A percentile compares a stretch with the other conserved stretches of the same genome.
Conservation (phyloP, 345 rosid species). For the Clausena lansium region DNA sequence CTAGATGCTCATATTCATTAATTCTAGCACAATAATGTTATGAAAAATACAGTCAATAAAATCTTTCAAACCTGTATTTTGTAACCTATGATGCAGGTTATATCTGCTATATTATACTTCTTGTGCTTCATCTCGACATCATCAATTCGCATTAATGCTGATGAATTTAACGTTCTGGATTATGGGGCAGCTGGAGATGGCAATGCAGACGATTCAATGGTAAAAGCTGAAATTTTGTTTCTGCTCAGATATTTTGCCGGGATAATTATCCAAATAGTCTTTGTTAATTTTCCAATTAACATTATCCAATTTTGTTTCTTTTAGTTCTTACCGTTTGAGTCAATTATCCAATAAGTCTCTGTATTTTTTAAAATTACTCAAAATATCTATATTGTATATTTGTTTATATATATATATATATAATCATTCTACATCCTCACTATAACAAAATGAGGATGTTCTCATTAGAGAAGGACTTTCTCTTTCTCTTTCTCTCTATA, state of each 20-base stretch:
- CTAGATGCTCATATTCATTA: neutral
- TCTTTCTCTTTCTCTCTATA: no score
- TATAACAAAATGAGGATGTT: no score
- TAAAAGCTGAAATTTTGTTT: neutral
- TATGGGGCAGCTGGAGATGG: constrained; percentile 18
- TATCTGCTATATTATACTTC: neutral
- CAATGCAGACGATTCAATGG: constrained; percentile 10
- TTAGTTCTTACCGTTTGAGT: no score
- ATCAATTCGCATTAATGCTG: neutral
- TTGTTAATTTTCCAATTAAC: no score
- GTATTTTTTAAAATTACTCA: fast-evolving
- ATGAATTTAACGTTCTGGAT: constrained; percentile 13
- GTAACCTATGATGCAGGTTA: neutral
- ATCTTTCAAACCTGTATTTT: neutral
- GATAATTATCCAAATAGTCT: no score
- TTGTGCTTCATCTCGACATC: neutral
- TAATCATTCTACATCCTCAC: no score
- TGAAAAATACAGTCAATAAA: neutral
- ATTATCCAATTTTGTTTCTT: no score
- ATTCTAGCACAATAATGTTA: neutral
- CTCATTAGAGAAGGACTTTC: no score
- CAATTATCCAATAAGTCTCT: no score
- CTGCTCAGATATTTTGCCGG: no score
- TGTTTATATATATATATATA: no score
- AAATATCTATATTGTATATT: no score